A percentile compares a stretch with the other conserved stretches of the same genome.
phyloP scores from a whole-genome alignment of 805 yeast species.

The Monosporozyma siamensis region DNA sequence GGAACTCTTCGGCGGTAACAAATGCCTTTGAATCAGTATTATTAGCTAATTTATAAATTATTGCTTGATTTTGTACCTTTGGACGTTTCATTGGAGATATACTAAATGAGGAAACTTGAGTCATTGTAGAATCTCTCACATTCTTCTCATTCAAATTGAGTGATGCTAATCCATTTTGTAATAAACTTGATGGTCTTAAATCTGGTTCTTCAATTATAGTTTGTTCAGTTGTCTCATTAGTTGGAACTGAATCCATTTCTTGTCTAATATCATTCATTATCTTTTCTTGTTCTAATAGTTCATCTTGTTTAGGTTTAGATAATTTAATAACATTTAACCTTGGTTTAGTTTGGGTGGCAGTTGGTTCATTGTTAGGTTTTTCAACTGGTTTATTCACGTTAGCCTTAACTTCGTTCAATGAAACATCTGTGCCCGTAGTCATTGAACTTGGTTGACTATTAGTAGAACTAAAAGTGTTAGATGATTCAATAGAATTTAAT shows the following conservation, averaged over 20 bases:
- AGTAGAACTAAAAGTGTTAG: neutral
- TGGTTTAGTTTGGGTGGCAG: slow-evolving; percentile 4
- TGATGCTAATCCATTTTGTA: slow-evolving; percentile 16
- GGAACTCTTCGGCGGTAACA: slow-evolving; percentile 25
- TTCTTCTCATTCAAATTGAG: slow-evolving; percentile 9
- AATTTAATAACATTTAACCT: slow-evolving; percentile 20
- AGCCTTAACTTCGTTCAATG: neutral
- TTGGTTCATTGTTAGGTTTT: too few relatives aligned
- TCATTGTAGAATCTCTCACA: slow-evolving; percentile 16
- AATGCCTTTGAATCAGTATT: slow-evolving; percentile 20
- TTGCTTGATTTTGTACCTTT: neutral
- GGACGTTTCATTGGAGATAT: slow-evolving; percentile 16
- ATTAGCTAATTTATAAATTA: slow-evolving; percentile 22
- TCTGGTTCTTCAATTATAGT: slow-evolving; percentile 6
- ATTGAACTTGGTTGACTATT: slow-evolving; percentile 2
- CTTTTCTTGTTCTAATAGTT: slow-evolving; percentile 13
- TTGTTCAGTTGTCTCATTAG: slow-evolving; percentile 4
- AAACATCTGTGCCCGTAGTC: neutral
- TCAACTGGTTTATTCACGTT: neutral
- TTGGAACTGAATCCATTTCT: slow-evolving; percentile 1
- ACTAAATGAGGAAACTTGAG: slow-evolving; percentile 21
- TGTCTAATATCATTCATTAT: slow-evolving; percentile 4
- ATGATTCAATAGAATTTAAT: neutral
- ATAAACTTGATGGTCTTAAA: slow-evolving; percentile 15
- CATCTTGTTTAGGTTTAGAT: slow-evolving; percentile 22